Conservation (phyloP, 2,329 filamentous ascomycete species). For the Claviceps fusiformis region DNA sequence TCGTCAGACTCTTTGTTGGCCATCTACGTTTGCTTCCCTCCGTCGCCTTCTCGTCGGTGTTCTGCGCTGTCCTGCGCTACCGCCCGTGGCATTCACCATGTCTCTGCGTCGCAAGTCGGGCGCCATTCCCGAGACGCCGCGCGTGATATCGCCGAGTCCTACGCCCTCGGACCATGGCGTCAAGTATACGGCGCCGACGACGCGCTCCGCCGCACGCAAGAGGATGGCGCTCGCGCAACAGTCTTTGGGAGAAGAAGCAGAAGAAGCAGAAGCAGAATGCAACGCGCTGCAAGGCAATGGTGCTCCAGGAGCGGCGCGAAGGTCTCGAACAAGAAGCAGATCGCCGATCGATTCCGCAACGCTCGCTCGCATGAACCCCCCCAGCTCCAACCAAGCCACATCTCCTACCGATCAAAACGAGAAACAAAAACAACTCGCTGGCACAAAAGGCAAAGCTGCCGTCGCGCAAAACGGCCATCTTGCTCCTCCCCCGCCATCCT, state of each 20-base stretch:
- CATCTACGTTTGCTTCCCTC: constrained; percentile 32
- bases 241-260: constrained; percentile 45
- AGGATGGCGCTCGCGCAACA: constrained; percentile 38
- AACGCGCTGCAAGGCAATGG: constrained; percentile 30
- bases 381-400: constrained; percentile 8
- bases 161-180: constrained; percentile 29
- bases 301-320: constrained; percentile 32
- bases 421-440: constrained; percentile 4
- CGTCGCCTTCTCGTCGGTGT: constrained; percentile 41
- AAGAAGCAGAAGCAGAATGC: constrained; percentile 21
- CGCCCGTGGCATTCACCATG: constrained; percentile 44
- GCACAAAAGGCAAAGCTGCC: constrained; percentile 15
- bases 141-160: constrained; percentile 82
- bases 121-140: constrained; percentile 61
- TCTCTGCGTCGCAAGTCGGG: constrained; percentile 30
- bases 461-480: constrained; percentile 47
- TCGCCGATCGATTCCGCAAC: constrained; percentile 46
- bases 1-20: constrained; percentile 22
- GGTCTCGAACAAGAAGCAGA: constrained; percentile 57
- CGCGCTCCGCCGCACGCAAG: constrained; percentile 55
- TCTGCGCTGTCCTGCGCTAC: constrained; percentile 41
- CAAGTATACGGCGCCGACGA: constrained; percentile 57
- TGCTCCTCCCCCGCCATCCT: constrained; percentile 45
- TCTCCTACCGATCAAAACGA: constrained; percentile 5
- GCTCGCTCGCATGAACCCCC: constrained; percentile 32